Evolutionary conservation across 164 flowering plant species (phyloP).

Genomic region (Kingdonia uniflora): DNA sequence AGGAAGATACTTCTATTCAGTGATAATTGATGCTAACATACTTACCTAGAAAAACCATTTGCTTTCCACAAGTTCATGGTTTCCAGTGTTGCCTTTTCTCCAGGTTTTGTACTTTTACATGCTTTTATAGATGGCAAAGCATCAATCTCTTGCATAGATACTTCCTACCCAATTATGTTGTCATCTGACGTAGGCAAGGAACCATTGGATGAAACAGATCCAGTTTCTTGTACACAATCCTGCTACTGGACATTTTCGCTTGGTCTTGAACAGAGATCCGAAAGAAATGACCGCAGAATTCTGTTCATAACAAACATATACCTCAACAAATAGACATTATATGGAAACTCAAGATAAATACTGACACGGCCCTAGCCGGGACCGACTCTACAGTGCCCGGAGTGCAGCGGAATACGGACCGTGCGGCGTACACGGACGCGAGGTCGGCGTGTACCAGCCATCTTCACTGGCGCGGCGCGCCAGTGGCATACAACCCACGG

Average conservation of each 20-base stretch:
- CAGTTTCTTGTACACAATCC: conserved; percentile 18
- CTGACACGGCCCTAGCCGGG: no score
- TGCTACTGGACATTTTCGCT: no score
- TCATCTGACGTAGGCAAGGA: conserved; percentile 3
- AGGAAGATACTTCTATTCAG: conserved; percentile 17
- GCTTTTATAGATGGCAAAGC: conserved; percentile 18
- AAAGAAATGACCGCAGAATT: conserved; percentile 45
- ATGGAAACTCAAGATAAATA: no score
- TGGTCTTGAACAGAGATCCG: conserved; percentile 27
- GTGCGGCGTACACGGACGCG: no score
- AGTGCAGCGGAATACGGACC: no score
- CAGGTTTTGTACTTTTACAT: conserved; percentile 49
- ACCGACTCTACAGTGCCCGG: no score
- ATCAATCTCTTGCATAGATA: conserved; percentile 17
- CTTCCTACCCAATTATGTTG: conserved; percentile 24
- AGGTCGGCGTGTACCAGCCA: no score
- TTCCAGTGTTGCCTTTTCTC: conserved; percentile 56
- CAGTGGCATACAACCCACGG: no score
- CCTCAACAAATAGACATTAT: no score
- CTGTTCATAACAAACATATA: no score
- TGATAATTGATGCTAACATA: conserved; percentile 1
- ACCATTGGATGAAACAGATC: conserved; percentile 6
- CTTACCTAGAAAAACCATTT: conserved; percentile 84
- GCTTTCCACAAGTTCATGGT: conserved; percentile 56
- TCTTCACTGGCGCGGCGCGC: no score